Evolutionary conservation across 306 rosid species (phyloP), one percentile per base, ranked within the genome.

Genomic region (Quercus agrifolia): DNA sequence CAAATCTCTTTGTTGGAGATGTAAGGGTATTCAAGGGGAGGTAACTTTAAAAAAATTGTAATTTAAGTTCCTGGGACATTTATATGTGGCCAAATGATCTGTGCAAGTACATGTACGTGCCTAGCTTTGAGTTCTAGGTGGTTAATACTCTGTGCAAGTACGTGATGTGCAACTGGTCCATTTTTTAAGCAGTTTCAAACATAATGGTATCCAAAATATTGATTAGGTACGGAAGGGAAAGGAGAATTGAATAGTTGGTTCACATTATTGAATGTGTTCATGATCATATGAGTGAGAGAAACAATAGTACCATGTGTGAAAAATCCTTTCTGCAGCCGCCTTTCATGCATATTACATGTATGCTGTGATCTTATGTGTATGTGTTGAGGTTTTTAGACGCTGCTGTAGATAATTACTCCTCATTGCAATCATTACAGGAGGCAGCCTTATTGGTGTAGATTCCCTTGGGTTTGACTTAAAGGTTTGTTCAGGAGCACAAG

Each of bases 21-120:
- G 83, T 77, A 92, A 90, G 96, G 92, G 98, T 73, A 83, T 95
- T 72, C 96, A 91, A 86, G 99, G 88, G 73, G 99, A 95, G 97
- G 99, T 95, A 88, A 81, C 81, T 75, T 21, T n/a, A 72, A 69
- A 49, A 49, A 58, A 55, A 59, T 74, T 76, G 27, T 10, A 61
- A 76, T 27, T 73, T 28, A 58, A 76, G 55, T 70, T 74, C 58
- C 75, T 27, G 27, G 74, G 62, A 66, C 71, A 59, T 14, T 54
- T 7, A 41, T 11, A 21, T 31, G 28, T 14, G 13, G 55, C 19
- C 13, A 17, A 69, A 35, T 27, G 44, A 64, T 62, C 18, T 27
- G 23, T 35, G 19, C 67, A 59, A 25, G 66, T 28, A 35, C 49
- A 18, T 27, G 21, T 46, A 2, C 46, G 23, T 35, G 9, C 23